Percentiles rank a stretch among this genome's conserved stretches.
These are phyloP conservation scores for Aspergillus fischeri DNA, from an alignment of 2,329 filamentous ascomycete species.

Conservation along the genomic window DNA sequence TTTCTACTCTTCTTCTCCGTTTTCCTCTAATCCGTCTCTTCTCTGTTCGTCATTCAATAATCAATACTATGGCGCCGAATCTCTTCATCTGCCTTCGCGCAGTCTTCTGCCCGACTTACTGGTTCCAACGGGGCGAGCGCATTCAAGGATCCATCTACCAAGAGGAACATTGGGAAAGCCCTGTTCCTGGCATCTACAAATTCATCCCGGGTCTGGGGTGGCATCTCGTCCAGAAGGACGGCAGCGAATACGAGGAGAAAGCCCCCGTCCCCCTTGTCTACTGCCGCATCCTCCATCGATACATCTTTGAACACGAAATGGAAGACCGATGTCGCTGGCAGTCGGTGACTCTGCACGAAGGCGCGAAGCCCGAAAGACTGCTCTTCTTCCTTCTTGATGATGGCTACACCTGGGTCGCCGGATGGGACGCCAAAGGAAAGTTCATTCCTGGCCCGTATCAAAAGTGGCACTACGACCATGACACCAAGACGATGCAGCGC, in stretches of 20 bases:
- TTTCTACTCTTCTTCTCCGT: neutral
- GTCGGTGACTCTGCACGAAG: conserved; percentile 35
- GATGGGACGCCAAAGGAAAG: conserved; percentile 47
- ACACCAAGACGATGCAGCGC: conserved; percentile 34
- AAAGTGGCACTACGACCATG: conserved; percentile 45
- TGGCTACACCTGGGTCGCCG: conserved; percentile 47
- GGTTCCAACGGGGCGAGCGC: conserved; percentile 42
- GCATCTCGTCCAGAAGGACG: conserved; percentile 45
- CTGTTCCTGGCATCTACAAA: conserved; percentile 47
- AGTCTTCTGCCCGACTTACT: conserved; percentile 47
- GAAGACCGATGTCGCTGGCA: conserved; percentile 44
- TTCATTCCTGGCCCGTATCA: conserved; percentile 50
- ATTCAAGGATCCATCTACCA: conserved; percentile 37
- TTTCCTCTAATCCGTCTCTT: neutral
- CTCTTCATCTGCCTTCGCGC: conserved; percentile 48
- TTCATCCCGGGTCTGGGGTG: conserved; percentile 49
- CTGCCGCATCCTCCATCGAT: conserved; percentile 47
- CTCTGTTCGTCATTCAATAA: conserved; percentile 4
- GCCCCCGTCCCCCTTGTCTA: conserved; percentile 40
- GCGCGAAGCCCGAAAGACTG: conserved; percentile 35
- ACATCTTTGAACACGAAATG: conserved; percentile 47
- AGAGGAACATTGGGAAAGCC: conserved; percentile 47
- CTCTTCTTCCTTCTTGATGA: conserved; percentile 50
- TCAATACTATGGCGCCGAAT: conserved; percentile 45
- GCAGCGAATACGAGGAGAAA: conserved; percentile 30